A percentile compares a stretch with the other conserved stretches of the same genome.
Conservation (phyloP, 768 basidiomycete species). For the Lactarius akahatsu region DNA sequence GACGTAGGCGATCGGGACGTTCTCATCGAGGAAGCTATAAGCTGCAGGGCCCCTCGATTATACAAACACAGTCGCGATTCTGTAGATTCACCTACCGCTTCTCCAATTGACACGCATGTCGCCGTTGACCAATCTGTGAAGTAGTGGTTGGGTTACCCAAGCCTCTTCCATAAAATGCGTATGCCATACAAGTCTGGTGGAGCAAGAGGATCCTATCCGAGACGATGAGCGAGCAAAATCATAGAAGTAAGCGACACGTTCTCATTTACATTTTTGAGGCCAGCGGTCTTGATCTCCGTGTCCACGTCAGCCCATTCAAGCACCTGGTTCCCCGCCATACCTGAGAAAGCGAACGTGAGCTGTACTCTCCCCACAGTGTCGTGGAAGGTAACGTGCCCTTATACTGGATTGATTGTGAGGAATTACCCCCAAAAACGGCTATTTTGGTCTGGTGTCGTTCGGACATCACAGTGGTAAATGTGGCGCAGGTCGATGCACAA, state of each 20-base stretch:
- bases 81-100: background rate
- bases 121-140: background rate
- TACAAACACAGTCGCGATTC: background rate
- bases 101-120: conserved; percentile 10
- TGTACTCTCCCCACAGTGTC: background rate
- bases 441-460: conserved; percentile 50
- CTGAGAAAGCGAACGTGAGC: background rate
- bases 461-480: conserved; percentile 55
- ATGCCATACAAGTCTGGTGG: conserved; percentile 38
- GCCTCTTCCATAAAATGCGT: background rate
- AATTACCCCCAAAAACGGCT: conserved; percentile 53
- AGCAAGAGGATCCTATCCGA: conserved; percentile 35
- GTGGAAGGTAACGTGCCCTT: conserved; percentile 37
- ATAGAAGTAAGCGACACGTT: background rate
- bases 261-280: conserved; percentile 35
- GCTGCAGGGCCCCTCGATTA: background rate
- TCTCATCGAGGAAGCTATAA: conserved; percentile 34
- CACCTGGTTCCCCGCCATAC: conserved; percentile 22
- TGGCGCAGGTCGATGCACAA: conserved; percentile 60
- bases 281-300: conserved; percentile 24
- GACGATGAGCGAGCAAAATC: background rate
- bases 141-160: background rate
- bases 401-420: conserved; percentile 45
- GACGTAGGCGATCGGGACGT: conserved; percentile 36
- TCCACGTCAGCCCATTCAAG: background rate